Base-by-base conservation (phyloP, 108 stramenopile species). In the Nitzschia sp. region DNA sequence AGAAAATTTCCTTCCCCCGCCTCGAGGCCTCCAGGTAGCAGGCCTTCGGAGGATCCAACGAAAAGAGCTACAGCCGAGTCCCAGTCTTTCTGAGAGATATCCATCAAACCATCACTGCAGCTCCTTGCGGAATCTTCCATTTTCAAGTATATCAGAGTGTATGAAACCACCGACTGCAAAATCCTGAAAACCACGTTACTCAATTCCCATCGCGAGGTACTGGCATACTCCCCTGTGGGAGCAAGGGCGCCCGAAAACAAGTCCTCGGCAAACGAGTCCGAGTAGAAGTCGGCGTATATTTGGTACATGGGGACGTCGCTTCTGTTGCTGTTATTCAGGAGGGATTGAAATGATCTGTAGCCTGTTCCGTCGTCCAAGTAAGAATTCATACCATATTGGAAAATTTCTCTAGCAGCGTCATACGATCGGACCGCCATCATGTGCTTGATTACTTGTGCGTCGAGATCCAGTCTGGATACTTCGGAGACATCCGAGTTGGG, bases 11-110 rank as follows among this genome's bases (percentile, higher is more conserved):
- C 93, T 57, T 76, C 45, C 6, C 64, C 47, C 26, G 49, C 68
- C 2, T 34, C 31, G 45, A 77, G 77, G 8, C 86, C 86, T 42
- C 76, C 77, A 18, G 80, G 60, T 15, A 64, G 25, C 23, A 32
- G 17, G 17, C 90, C 93, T 68, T 94, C 90, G 0, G 82, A 61
- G 38, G 83, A 89, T 23, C 93, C 93, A 51, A 84, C 71, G 63
- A 64, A 81, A 4, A 85, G 29, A 1, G 90, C 90, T n/a, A 71
- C 90, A 26, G 85, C 93, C 60, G 42, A 60, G 55, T 91, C 88
- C 78, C 85, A 79, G 29, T 68, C 30, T 13, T 8, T 24, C 11
- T 59, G 59, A 18, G 75, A 73, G 9, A 15, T 36, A 23, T 59
- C 76, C 0, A 36, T 32, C 66, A 51, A n/a, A 5, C 72, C 67